Base-by-base conservation (phyloP, 148 eudicot species). In the Rhododendron ferrugineum region DNA sequence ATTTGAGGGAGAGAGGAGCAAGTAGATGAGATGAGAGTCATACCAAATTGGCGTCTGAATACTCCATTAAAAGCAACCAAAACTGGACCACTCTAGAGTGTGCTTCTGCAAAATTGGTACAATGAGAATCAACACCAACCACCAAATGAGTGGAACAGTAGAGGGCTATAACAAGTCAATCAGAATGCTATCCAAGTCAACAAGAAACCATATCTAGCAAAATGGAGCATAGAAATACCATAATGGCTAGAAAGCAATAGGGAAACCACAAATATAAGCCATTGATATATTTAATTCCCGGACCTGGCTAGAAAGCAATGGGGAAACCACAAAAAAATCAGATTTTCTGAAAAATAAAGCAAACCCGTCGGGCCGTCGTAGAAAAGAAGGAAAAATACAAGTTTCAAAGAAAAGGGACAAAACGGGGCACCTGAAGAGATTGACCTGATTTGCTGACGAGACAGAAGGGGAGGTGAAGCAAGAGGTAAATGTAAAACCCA, bases 71-170 rank as follows among this genome's bases (percentile, higher is more conserved):
- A n/a, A 37, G 74, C 6, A 47, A 72, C 15, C 73, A 40, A 20
- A 84, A 26, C 11, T 6, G 34, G 30, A 40, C 18, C 37, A 84
- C 49, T 47, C 74, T 56, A 40, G 58, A 77, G 26, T 8, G 73
- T 23, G 26, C 68, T n/a, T 30, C 85, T 77, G 86, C 44, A 22
- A 58, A 52, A 11, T 34, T 75, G 80, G 36, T 74, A 84, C 37
- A 5, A 54, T 49, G 75, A 28, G 37, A 20, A 30, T 28, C 62
- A 83, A 83, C 85, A 83, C 70, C 42, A 72, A 46, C 44, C 28
- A 23, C 10, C 30, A 64, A 47, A 83, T 50, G 32, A 20, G 30
- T 72, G 47, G 30, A 83, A 83, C 36, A 62, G 32, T 5, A 36
- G 50, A 47, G 46, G 22, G 66, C 52, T 11, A 34, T n/a, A 74